Base-by-base conservation (phyloP, 768 basidiomycete species). In the Auricularia sp. region DNA sequence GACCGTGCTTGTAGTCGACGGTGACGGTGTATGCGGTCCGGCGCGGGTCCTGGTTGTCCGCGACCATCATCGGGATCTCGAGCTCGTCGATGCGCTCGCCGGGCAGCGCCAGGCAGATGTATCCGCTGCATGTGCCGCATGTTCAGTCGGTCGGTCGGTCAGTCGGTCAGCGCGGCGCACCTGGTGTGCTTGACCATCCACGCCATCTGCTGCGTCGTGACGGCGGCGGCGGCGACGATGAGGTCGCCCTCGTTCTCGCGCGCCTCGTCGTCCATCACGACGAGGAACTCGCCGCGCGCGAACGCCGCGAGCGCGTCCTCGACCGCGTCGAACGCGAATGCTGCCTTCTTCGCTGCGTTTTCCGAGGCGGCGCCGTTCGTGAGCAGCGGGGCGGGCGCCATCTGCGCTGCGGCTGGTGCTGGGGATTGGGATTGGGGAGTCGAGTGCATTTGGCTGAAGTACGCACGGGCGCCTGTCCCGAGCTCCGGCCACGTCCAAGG, bases 161-260 rank as follows among this genome's bases (percentile, higher is more conserved):
- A 24, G 24, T 2, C 7, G 1, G 7, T 1, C 5, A 35, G 8
- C 45, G 36, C 29, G 16, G 45, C 84, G 66, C 62, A 95, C 96
- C 94, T 97, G 0, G 94, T 92, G 74, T 95, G 88, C 72, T 90
- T 89, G 74, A 99, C 94, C 84, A 99, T 90, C 93, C 93, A 99
- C 0, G 97, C 96, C 97, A 99, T 98, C 72, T 94, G 92, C 76
- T 98, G 92, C 1, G 93, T 92, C 45, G 94, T 93, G 69, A 92
- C 87, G 62, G 86, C 83, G 33, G 81, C 81, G 2, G 86, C 97
- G 14, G 96, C 86, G 71, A 94, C 89, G 72, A 98, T 93, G 65
- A 99, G 78, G 75, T 99, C 97, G 2, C 97, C 96, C 73, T 99
- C 97, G 73, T 99, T 99, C 78, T 99, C 97, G 66, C 97, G 81